A percentile compares a stretch with the other conserved stretches of the same genome.
Evolutionary conservation across 768 basidiomycete species (phyloP).

Genomic region (Exidia glandulosa): DNA sequence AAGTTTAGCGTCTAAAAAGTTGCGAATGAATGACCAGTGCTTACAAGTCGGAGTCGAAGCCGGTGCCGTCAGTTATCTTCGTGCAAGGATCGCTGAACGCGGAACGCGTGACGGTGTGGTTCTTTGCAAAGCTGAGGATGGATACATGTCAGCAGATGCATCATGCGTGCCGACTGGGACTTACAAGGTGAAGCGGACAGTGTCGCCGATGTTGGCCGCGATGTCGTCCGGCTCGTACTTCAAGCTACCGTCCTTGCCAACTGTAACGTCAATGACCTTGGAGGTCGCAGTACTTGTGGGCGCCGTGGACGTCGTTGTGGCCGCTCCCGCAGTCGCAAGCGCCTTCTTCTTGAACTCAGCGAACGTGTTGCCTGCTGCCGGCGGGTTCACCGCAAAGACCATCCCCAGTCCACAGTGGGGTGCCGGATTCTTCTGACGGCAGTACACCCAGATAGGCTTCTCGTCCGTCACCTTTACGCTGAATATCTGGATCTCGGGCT

Average conservation of each 20-base stretch:
- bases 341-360: too few relatives aligned
- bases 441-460: constrained; percentile 48
- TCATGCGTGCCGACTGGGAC: background rate
- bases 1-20: too few relatives aligned
- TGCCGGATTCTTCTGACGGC: constrained; percentile 42
- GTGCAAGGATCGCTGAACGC: constrained; percentile 34
- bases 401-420: constrained; percentile 33
- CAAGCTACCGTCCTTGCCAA: background rate
- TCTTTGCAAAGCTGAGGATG: constrained; percentile 9
- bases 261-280: too few relatives aligned
- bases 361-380: too few relatives aligned
- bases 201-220: background rate
- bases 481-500: constrained; percentile 26
- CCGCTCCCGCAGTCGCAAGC: too few relatives aligned
- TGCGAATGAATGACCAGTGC: too few relatives aligned
- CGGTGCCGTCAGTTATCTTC: constrained; percentile 22
- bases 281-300: too few relatives aligned
- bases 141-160: background rate
- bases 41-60: constrained; percentile 45
- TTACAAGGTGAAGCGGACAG: background rate
- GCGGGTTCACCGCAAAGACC: constrained; percentile 9
- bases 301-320: too few relatives aligned
- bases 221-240: background rate
- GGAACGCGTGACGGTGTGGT: constrained; percentile 45
- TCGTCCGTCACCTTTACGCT: constrained; percentile 42